Evolutionary conservation across 306 rosid genomes (phyloP).

Genomic region (Trifolium repens): DNA sequence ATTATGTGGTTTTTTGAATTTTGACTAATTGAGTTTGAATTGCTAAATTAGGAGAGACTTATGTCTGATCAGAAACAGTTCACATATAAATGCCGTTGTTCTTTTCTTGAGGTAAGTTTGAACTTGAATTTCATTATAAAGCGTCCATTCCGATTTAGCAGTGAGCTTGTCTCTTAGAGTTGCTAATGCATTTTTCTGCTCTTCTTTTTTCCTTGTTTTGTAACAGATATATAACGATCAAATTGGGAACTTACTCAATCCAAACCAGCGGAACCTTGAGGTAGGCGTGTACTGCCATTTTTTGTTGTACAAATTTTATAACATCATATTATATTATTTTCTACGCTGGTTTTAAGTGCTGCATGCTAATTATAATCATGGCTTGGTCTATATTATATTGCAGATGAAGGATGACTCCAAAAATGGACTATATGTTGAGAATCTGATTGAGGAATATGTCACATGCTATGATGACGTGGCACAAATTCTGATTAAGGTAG

Average conservation of each 20-base stretch:
- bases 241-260: constrained; percentile 53
- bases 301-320: constrained; percentile 18
- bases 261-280: constrained; percentile 72
- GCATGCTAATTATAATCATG: constrained; percentile 28
- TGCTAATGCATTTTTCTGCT: constrained; percentile 9
- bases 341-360: constrained; percentile 15
- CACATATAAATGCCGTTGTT: constrained; percentile 88
- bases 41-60: constrained; percentile 64
- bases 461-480: constrained; percentile 80
- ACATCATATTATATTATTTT: constrained; percentile 6
- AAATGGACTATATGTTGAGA: constrained; percentile 72
- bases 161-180: constrained; percentile 9
- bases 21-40: constrained; percentile 44
- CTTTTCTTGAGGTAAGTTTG: constrained; percentile 79
- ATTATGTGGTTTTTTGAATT: constrained; percentile 24
- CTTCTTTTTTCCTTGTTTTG: neutral
- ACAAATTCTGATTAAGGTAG: constrained; percentile 87
- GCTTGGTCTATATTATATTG: constrained; percentile 35
- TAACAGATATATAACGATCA: constrained; percentile 48
- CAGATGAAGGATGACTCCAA: constrained; percentile 82
- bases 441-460: constrained; percentile 91
- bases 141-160: neutral
- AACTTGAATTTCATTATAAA: constrained; percentile 14
- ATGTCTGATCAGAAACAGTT: constrained; percentile 67
- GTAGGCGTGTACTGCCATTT: constrained; percentile 47